Conservation (phyloP, 164 flowering plant genomes). For the Aristolochia fimbriata region DNA sequence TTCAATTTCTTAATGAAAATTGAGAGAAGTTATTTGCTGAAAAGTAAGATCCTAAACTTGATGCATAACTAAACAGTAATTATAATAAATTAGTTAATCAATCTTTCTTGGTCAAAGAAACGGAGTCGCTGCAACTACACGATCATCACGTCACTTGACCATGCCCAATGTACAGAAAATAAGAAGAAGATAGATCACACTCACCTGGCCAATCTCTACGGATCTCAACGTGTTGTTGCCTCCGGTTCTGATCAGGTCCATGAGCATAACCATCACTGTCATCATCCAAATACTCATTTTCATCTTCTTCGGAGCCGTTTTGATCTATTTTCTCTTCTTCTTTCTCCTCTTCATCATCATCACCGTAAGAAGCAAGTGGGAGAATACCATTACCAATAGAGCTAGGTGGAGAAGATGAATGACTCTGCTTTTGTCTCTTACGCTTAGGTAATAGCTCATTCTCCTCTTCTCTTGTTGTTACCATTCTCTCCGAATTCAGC, state of each 20-base stretch:
- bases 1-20: no score
- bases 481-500: constrained; percentile 16
- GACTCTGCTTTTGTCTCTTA: constrained; percentile 12
- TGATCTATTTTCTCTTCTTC: constrained; percentile 20
- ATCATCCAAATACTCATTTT: constrained; percentile 10
- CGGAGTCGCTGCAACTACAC: no score
- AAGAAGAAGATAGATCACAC: no score
- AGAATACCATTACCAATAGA: constrained; percentile 33
- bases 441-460: constrained; percentile 20
- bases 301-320: neutral
- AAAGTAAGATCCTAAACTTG: no score
- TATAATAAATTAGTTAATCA: no score
- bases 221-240: constrained; percentile 35
- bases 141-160: neutral
- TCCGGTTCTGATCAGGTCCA: constrained; percentile 18
- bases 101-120: no score
- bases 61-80: no score
- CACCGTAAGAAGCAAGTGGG: constrained; percentile 55
- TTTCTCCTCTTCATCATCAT: constrained; percentile 44
- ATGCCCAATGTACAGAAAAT: neutral
- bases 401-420: constrained; percentile 22
- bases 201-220: constrained; percentile 94
- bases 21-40: no score
- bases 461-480: constrained; percentile 26
- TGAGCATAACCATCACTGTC: constrained; percentile 33